phyloP scores from a whole-genome alignment of 768 basidiomycete species.

The Mycena epipterygia region DNA sequence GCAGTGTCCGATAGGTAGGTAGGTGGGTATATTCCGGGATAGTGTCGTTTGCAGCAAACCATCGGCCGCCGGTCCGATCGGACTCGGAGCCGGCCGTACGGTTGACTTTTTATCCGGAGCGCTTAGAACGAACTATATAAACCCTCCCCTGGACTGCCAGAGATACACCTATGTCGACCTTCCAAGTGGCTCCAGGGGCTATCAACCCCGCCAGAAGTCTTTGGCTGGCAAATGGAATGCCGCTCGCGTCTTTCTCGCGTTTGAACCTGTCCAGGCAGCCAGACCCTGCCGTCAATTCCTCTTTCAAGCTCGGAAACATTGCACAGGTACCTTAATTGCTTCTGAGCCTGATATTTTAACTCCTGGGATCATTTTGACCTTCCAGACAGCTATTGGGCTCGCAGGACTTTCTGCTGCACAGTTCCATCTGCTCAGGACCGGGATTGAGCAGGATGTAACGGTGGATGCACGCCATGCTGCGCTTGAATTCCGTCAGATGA shows the following conservation, averaged over 20 bases:
- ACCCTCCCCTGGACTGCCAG: too few relatives aligned
- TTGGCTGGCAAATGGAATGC: conserved; percentile 59
- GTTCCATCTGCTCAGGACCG: conserved; percentile 61
- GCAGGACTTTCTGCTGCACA: conserved; percentile 67
- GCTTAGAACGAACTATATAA: too few relatives aligned
- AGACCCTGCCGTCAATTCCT: conserved; percentile 63
- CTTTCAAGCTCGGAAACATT: conserved; percentile 65
- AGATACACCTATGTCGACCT: too few relatives aligned
- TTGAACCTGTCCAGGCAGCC: conserved; percentile 55
- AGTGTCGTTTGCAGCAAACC: too few relatives aligned
- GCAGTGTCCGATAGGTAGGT: too few relatives aligned
- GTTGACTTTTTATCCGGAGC: too few relatives aligned
- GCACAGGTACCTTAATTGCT: conserved; percentile 58
- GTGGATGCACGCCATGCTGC: conserved; percentile 71
- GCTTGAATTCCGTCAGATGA: conserved; percentile 61
- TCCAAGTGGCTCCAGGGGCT: not conserved
- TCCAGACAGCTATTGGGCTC: conserved; percentile 63
- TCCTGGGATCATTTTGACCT: not conserved
- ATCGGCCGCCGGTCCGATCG: too few relatives aligned
- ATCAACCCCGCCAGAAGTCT: conserved; percentile 39
- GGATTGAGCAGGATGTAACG: conserved; percentile 59
- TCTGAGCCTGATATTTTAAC: conserved; percentile 10
- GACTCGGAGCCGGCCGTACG: too few relatives aligned
- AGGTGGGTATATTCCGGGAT: too few relatives aligned
- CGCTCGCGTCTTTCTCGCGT: conserved; percentile 49